A percentile compares a stretch with the other conserved stretches of the same genome.
These are phyloP conservation scores for Ophiostoma pallidulum DNA, from an alignment of 2,329 filamentous ascomycete species.

Conservation along the genomic window DNA sequence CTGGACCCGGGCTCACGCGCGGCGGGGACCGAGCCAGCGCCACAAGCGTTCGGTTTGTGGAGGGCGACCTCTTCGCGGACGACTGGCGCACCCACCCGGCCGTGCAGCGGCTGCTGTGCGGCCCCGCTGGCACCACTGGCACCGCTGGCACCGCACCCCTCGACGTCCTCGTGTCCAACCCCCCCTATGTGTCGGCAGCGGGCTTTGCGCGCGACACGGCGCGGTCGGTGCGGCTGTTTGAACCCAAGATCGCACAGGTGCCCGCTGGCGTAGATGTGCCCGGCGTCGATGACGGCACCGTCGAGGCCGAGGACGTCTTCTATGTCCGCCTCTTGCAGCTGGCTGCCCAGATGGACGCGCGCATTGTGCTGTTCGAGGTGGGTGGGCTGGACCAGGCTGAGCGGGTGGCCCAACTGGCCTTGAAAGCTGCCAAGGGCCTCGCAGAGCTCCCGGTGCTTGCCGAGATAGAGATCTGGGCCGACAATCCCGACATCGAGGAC, in stretches of 20 bases:
- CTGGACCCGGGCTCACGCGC: too few relatives aligned
- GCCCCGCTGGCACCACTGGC: neutral
- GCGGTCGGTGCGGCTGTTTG: constrained; percentile 69
- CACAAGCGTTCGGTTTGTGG: constrained; percentile 13
- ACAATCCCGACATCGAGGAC: constrained; percentile 43
- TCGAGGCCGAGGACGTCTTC: constrained; percentile 44
- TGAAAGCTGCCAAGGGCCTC: constrained; percentile 18
- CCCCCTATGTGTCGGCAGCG: constrained; percentile 71
- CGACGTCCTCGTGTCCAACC: constrained; percentile 76
- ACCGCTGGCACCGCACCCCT: constrained; percentile 17
- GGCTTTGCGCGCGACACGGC: constrained; percentile 55
- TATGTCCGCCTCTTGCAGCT: constrained; percentile 56
- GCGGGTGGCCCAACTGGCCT: constrained; percentile 47
- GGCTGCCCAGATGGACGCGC: constrained; percentile 38
- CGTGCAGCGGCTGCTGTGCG: neutral
- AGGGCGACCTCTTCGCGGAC: constrained; percentile 37
- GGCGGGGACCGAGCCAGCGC: too few relatives aligned
- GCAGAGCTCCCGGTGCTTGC: constrained; percentile 9
- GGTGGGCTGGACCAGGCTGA: constrained; percentile 59
- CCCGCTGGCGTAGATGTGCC: constrained; percentile 24
- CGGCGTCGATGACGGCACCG: constrained; percentile 12
- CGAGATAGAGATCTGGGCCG: constrained; percentile 61
- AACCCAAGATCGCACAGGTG: constrained; percentile 74
- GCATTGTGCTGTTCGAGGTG: constrained; percentile 58
- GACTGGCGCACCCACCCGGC: constrained; percentile 22